Evolutionary conservation across 108 stramenopile genomes (phyloP).

Genomic region (Schizochytrium sp.): DNA sequence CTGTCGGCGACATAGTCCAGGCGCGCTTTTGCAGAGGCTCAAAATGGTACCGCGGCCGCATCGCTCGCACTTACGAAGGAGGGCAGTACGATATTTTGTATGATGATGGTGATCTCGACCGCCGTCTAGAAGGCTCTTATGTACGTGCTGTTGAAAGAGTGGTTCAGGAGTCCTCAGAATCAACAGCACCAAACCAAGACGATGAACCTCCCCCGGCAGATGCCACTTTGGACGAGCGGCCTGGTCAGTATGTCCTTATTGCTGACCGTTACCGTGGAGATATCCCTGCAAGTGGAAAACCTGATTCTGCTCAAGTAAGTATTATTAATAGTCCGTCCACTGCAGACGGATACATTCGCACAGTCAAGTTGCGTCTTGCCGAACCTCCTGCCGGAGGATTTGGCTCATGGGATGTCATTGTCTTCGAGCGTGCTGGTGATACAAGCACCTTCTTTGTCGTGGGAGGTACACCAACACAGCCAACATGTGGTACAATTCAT

Average conservation of each 20-base stretch:
- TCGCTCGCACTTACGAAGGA: constrained; percentile 1
- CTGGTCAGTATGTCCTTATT: constrained; percentile 40
- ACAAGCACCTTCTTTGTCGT: constrained; percentile 58
- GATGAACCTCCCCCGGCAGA: constrained; percentile 3
- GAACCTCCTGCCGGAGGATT: constrained; percentile 47
- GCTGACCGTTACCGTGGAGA: constrained; percentile 52
- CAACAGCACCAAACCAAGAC: not conserved
- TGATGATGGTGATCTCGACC: constrained; percentile 53
- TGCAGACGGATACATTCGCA: constrained; percentile 26
- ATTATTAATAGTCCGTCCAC: constrained; percentile 51
- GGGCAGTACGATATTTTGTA: constrained; percentile 39
- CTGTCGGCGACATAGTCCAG: constrained; percentile 28
- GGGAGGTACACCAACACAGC: not conserved
- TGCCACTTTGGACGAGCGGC: not conserved
- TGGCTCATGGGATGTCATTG: constrained; percentile 38
- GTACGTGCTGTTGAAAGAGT: not conserved
- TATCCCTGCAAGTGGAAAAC: constrained; percentile 37
- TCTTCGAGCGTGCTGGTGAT: constrained; percentile 54
- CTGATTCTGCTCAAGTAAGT: constrained; percentile 53
- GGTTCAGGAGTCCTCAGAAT: not conserved
- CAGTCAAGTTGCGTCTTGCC: constrained; percentile 33
- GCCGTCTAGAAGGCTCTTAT: not conserved
- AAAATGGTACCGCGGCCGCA: constrained; percentile 30
- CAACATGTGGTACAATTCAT: constrained; percentile 33
- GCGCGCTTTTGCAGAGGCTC: not conserved